A percentile compares a stretch with the other conserved stretches of the same genome.
phyloP scores from a whole-genome alignment of 805 yeast species.

The Candida fluviatilis region DNA sequence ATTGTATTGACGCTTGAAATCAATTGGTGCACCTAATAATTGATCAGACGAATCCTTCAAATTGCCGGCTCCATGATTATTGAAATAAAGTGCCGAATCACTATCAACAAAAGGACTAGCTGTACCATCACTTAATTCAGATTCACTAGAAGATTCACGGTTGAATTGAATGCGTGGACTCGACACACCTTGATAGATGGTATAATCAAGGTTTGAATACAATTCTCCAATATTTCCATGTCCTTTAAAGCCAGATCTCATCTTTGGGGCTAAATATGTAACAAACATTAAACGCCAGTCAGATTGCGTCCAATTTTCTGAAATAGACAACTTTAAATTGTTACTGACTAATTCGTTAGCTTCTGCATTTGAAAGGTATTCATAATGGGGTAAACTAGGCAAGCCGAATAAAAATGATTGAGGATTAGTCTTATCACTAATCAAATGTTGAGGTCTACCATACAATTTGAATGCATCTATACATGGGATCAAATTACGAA shows the following conservation, averaged over 20 bases:
- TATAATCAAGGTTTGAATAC: constrained; percentile 17
- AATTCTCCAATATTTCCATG: constrained; percentile 32
- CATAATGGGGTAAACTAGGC: constrained; percentile 68
- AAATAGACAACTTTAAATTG: constrained; percentile 15
- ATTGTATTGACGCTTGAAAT: constrained; percentile 5
- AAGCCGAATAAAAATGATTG: constrained; percentile 68
- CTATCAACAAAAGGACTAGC: neutral
- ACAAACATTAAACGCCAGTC: constrained; percentile 28
- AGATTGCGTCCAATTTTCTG: constrained; percentile 21
- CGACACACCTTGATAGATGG: constrained; percentile 5
- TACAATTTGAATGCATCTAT: constrained; percentile 68
- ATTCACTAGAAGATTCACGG: constrained; percentile 1
- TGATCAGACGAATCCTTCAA: neutral
- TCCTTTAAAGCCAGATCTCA: constrained; percentile 24
- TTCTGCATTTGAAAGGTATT: constrained; percentile 42
- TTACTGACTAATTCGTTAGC: constrained; percentile 17
- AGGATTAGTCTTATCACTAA: constrained; percentile 66
- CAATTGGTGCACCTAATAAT: constrained; percentile 9
- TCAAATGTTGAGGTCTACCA: constrained; percentile 71
- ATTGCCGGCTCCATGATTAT: neutral
- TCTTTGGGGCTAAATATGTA: constrained; percentile 4
- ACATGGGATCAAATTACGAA: constrained; percentile 63
- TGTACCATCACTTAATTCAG: neutral
- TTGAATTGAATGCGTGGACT: constrained; percentile 6
- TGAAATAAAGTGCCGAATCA: neutral